These are phyloP conservation scores for Allium sativum DNA, from an alignment of 106 monocot species.

Conservation along the genomic window DNA sequence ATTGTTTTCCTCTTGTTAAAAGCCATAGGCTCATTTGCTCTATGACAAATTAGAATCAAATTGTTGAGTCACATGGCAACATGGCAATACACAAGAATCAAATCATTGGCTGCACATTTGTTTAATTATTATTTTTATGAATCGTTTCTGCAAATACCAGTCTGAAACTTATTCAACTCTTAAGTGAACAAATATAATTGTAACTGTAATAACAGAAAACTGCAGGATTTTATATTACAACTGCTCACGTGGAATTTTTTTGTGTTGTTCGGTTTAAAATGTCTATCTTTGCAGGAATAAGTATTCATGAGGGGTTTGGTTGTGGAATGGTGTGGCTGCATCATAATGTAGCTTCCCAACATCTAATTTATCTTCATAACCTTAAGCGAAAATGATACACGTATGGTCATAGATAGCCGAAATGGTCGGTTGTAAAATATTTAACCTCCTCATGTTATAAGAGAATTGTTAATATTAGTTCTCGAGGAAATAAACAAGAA, in stretches of 20 bases:
- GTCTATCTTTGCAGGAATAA: too few relatives aligned
- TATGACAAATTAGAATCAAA: constrained; percentile 8
- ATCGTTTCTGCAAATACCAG: not conserved
- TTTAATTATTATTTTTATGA: not conserved
- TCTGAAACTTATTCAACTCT: not conserved
- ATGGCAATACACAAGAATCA: constrained; percentile 8
- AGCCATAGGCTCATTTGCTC: not conserved
- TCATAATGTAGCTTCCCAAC: not conserved
- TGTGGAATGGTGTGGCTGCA: constrained; percentile 1
- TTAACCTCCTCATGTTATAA: constrained; percentile 10
- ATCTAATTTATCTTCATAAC: not conserved
- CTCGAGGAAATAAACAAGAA: not conserved
- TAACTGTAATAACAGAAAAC: too few relatives aligned
- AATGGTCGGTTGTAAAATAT: constrained; percentile 9
- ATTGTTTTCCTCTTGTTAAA: constrained; percentile 6
- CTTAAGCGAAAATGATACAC: not conserved
- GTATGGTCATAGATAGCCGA: too few relatives aligned
- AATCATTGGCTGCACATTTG: not conserved
- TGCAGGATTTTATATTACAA: not conserved
- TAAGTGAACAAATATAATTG: not conserved
- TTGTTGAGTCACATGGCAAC: constrained; percentile 9
- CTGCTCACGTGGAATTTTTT: too few relatives aligned
- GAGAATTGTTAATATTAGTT: not conserved
- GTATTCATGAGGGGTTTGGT: too few relatives aligned
- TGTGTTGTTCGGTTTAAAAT: too few relatives aligned